Evolutionary conservation across 2,329 filamentous ascomycete species (phyloP).

Genomic region (Byssochlamys sp.): DNA sequence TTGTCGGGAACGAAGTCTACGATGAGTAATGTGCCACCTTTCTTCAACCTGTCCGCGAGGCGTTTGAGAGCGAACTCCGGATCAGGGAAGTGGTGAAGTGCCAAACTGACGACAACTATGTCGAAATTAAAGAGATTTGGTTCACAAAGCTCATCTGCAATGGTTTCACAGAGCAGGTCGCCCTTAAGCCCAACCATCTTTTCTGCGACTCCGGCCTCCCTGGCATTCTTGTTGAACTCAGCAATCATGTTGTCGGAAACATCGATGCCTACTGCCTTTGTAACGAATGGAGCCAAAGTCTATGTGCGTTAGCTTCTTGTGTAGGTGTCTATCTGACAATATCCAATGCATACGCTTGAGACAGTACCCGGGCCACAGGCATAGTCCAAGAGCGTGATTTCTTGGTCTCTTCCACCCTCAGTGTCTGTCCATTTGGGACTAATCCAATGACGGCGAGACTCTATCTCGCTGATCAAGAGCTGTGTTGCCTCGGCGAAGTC

Average conservation of each 20-base stretch:
- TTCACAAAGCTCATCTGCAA: slow-evolving; percentile 48
- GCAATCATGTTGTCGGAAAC: slow-evolving; percentile 61
- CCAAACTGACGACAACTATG: slow-evolving; percentile 52
- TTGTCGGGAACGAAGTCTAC: slow-evolving; percentile 57
- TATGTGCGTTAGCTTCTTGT: slow-evolving; percentile 18
- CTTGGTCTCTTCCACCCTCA: slow-evolving; percentile 16
- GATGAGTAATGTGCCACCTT: slow-evolving; percentile 58
- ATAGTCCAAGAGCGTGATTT: slow-evolving; percentile 58
- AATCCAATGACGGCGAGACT: slow-evolving; percentile 49
- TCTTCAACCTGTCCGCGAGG: slow-evolving; percentile 52
- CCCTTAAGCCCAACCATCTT: slow-evolving; percentile 51
- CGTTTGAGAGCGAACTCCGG: slow-evolving; percentile 50
- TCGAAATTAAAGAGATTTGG: slow-evolving; percentile 62
- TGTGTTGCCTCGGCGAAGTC: slow-evolving; percentile 47
- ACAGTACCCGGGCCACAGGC: slow-evolving; percentile 63
- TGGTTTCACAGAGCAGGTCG: slow-evolving; percentile 45
- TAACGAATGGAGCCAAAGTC: slow-evolving; percentile 53
- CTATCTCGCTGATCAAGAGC: slow-evolving; percentile 48
- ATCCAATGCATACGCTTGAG: slow-evolving; percentile 45
- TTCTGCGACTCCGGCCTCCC: slow-evolving; percentile 40
- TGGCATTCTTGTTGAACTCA: slow-evolving; percentile 54
- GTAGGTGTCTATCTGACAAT: not conserved
- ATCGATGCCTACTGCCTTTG: slow-evolving; percentile 58
- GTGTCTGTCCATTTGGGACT: slow-evolving; percentile 46
- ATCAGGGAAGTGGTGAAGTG: slow-evolving; percentile 60